Evolutionary conservation across 768 basidiomycete genomes (phyloP).

Genomic region (Panaeolus cyanescens): DNA sequence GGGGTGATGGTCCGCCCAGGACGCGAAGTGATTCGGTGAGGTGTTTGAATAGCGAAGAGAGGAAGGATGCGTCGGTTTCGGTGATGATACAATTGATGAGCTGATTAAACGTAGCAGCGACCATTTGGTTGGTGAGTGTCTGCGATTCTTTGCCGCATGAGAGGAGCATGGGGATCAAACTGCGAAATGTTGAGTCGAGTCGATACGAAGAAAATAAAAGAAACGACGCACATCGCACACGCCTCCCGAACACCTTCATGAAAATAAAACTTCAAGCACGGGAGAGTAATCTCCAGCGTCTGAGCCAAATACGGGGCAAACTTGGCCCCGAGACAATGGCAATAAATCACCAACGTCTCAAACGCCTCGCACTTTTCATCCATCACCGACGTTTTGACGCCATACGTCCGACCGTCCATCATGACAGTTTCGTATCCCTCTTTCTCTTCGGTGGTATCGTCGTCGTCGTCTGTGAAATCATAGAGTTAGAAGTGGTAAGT

Average conservation of each 20-base stretch:
- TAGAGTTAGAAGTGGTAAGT: not conserved
- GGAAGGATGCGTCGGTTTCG: constrained; percentile 78
- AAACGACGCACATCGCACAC: constrained; percentile 63
- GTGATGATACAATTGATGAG: constrained; percentile 60
- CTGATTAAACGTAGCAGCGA: constrained; percentile 66
- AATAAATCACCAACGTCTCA: constrained; percentile 83
- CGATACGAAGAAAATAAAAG: not conserved
- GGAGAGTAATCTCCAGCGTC: constrained; percentile 70
- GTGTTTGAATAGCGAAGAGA: constrained; percentile 75
- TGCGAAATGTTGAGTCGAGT: constrained; percentile 22
- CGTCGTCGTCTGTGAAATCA: constrained; percentile 41
- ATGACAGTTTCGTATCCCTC: constrained; percentile 81
- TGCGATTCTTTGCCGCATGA: constrained; percentile 66
- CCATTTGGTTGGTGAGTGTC: constrained; percentile 69
- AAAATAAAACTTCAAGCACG: constrained; percentile 74
- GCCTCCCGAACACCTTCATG: constrained; percentile 86
- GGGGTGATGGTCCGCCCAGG: constrained; percentile 52
- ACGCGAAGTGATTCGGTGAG: constrained; percentile 63
- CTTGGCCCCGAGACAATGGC: constrained; percentile 61
- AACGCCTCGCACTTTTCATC: constrained; percentile 90
- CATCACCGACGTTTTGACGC: constrained; percentile 77
- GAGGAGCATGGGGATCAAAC: constrained; percentile 73
- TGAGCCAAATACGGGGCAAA: constrained; percentile 78
- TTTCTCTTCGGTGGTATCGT: constrained; percentile 54
- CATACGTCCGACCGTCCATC: constrained; percentile 76